These are phyloP conservation scores for Wilcoxina mikolae DNA, from an alignment of 495 filamentous ascomycete genomes.

Conservation along the genomic window DNA sequence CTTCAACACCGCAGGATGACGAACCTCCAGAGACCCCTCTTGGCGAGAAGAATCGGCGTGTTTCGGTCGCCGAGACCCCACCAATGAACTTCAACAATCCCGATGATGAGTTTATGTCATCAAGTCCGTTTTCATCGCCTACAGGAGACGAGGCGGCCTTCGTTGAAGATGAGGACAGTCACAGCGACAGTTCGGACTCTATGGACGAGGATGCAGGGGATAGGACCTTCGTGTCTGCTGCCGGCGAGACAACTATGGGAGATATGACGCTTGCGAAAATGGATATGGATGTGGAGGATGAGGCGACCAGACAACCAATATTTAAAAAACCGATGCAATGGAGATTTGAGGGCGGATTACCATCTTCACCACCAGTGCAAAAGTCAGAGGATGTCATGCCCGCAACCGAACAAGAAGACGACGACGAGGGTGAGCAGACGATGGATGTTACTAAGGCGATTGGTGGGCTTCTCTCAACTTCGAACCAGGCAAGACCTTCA, in stretches of 20 bases:
- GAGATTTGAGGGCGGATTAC: slow-evolving; percentile 17
- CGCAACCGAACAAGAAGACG: not conserved
- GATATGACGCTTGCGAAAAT: slow-evolving; percentile 8
- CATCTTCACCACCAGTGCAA: not conserved
- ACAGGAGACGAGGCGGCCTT: slow-evolving; percentile 44
- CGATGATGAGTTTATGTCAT: slow-evolving; percentile 53
- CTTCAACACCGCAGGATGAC: slow-evolving; percentile 49
- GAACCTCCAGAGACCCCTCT: slow-evolving; percentile 50
- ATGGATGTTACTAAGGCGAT: not conserved
- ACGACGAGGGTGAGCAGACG: not conserved
- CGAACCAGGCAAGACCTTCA: slow-evolving; percentile 16
- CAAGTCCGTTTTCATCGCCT: slow-evolving; percentile 63
- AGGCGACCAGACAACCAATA: not conserved
- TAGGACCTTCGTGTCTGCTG: slow-evolving; percentile 50
- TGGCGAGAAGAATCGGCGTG: slow-evolving; percentile 48
- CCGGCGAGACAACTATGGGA: slow-evolving; percentile 39
- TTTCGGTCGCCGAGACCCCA: slow-evolving; percentile 41
- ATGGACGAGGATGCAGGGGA: slow-evolving; percentile 56
- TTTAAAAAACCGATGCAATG: slow-evolving; percentile 17
- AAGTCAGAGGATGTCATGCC: not conserved
- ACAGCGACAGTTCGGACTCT: slow-evolving; percentile 37
- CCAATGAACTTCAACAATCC: slow-evolving; percentile 47
- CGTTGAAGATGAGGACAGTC: slow-evolving; percentile 29
- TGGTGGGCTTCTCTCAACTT: not conserved
- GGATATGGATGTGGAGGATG: slow-evolving; percentile 18